These are phyloP conservation scores for Pontederia crassipes DNA, from an alignment of 176 grass and related monocot genomes.

Conservation along the genomic window DNA sequence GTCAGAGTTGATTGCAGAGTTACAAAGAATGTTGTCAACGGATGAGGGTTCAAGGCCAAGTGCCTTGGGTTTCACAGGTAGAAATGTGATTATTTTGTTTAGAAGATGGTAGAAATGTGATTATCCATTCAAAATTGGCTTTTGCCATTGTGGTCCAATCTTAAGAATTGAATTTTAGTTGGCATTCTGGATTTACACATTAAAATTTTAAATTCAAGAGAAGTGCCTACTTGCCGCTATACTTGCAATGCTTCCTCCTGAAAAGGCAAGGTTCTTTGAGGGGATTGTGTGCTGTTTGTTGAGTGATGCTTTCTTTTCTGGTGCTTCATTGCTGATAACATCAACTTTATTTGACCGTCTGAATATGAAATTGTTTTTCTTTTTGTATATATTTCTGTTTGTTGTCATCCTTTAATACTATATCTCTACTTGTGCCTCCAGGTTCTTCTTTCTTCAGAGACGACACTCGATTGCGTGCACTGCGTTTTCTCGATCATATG, in stretches of 20 bases:
- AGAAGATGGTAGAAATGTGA: conserved; percentile 23
- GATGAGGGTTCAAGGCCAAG: conserved; percentile 68
- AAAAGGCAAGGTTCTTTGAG: no score
- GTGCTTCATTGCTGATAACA: conserved; percentile 4
- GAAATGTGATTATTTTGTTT: neutral
- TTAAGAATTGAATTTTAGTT: no score
- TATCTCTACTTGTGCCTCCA: conserved; percentile 18
- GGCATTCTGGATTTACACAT: no score
- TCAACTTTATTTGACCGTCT: neutral
- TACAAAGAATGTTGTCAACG: conserved; percentile 87
- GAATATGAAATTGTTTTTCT: no score
- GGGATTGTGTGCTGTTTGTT: no score
- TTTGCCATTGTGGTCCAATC: no score
- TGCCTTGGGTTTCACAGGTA: conserved; percentile 87
- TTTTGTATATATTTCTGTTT: neutral
- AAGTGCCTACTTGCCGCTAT: no score
- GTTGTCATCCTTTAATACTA: conserved; percentile 3
- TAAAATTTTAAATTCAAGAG: no score
- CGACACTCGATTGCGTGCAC: conserved; percentile 93
- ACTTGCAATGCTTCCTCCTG: no score
- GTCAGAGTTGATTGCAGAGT: conserved; percentile 54
- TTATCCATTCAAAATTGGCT: no score
- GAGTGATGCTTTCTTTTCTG: neutral
- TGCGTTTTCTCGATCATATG: conserved; percentile 99
- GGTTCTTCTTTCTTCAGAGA: conserved; percentile 94